These are phyloP conservation scores for Heritiera littoralis DNA, from an alignment of 345 rosid species.

Conservation along the genomic window DNA sequence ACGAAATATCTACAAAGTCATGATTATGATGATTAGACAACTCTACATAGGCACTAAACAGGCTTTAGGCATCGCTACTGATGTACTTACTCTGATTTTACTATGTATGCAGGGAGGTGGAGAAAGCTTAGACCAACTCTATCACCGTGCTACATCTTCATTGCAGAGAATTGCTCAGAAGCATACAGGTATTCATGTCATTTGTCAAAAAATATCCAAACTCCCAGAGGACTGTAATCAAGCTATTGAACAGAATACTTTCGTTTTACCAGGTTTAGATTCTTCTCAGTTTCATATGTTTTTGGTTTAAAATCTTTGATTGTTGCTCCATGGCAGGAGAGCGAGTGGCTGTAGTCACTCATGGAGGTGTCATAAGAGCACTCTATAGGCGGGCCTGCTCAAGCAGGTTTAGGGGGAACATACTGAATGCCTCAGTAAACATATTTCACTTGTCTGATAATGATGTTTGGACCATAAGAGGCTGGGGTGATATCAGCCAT, in stretches of 20 bases:
- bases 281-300: not conserved
- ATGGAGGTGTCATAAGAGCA: constrained; percentile 75
- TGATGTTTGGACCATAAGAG: constrained; percentile 53
- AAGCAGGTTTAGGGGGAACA: constrained; percentile 42
- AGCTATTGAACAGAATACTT: not conserved
- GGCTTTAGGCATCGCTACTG: not conserved
- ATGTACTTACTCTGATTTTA: not conserved
- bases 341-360: constrained; percentile 64
- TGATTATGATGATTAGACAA: not conserved
- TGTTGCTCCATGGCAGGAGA: constrained; percentile 48
- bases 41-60: constrained; percentile 7
- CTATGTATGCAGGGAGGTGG: constrained; percentile 69
- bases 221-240: constrained; percentile 16
- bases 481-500: constrained; percentile 67
- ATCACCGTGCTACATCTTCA: constrained; percentile 61
- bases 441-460: constrained; percentile 52
- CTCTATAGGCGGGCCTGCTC: constrained; percentile 68
- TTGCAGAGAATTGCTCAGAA: constrained; percentile 62
- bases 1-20: not conserved
- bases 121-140: constrained; percentile 77
- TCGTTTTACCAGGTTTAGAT: not conserved
- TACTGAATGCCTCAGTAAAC: constrained; percentile 68
- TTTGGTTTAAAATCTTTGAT: not conserved
- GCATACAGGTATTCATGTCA: constrained; percentile 50
- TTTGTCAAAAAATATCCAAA: not conserved